phyloP scores from a whole-genome alignment of 2,329 filamentous ascomycete genomes.

The Drechslera avenae region DNA sequence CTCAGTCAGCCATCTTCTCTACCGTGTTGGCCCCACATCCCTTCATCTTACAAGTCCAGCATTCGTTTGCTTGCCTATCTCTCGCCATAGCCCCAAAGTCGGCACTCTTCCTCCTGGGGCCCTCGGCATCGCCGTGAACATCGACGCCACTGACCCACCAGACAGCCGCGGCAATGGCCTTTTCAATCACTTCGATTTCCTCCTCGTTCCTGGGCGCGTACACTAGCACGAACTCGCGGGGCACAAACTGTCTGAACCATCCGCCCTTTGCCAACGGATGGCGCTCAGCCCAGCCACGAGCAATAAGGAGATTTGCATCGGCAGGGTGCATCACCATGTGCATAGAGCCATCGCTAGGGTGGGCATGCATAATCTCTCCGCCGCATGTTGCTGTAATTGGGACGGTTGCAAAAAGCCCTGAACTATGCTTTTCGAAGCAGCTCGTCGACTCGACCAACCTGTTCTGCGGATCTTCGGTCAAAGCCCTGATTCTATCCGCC shows the following conservation, averaged over 20 bases:
- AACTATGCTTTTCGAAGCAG: conserved; percentile 81
- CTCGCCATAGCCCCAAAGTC: conserved; percentile 30
- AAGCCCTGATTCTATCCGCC: conserved; percentile 20
- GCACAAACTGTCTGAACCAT: conserved; percentile 70
- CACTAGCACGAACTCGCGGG: conserved; percentile 76
- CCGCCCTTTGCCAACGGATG: conserved; percentile 69
- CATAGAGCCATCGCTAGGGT: conserved; percentile 75
- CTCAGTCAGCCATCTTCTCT: conserved; percentile 35
- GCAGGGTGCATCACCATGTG: conserved; percentile 81
- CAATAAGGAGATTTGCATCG: conserved; percentile 73
- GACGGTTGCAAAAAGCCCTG: conserved; percentile 72
- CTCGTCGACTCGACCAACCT: conserved; percentile 62
- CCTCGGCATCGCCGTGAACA: conserved; percentile 27
- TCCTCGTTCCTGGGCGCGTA: conserved; percentile 75
- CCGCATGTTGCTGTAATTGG: conserved; percentile 73
- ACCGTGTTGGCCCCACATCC: conserved; percentile 28
- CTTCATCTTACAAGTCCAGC: conserved; percentile 36
- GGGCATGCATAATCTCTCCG: conserved; percentile 83
- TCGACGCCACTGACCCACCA: conserved; percentile 65
- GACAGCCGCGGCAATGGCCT: conserved; percentile 74
- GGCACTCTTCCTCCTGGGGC: conserved; percentile 28
- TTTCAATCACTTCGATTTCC: conserved; percentile 70
- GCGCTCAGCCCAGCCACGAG: conserved; percentile 78
- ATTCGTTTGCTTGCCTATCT: conserved; percentile 26
- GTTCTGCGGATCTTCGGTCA: conserved; percentile 35